Evolutionary conservation across 2,329 filamentous ascomycete species (phyloP), one percentile per base, ranked within the genome.

Genomic region (Pseudocercospora macadamiae): DNA sequence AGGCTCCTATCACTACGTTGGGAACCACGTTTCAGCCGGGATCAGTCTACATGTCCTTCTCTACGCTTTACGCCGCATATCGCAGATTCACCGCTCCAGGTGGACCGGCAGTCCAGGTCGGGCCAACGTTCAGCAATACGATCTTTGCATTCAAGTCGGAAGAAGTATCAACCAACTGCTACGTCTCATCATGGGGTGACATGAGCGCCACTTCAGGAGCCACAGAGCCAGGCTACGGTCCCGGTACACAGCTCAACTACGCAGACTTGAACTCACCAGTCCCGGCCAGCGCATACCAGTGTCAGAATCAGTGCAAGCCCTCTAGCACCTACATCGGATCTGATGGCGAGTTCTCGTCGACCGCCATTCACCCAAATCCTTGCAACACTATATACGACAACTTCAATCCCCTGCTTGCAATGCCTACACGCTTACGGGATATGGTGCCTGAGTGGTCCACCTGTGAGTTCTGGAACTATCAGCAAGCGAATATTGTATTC

Each of bases 231-330:
- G 56, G 42, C 12, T 60, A 51, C 23, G 57, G 59, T 1, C 54
- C 37, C 19, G 64, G 57, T 2, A 65, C 62, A 1, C 18, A 60
- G 12, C 26, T 68, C 5, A 64, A 68, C 26, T 68, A 60, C 28
- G 63, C 61, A 7, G 64, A 68, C 26, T 39, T 68, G 10, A 65
- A 65, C 9, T 64, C 51, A n/a, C 66, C 66, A 18, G 58, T 63
- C 8, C 45, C 66, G 14, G 61, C 62, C 3, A 65, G 58, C 23
- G 66, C 63, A 5, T 68, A 68, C 53, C 51, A 48, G 5, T 68
- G 66, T 19, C 62, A 64, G 37, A 60, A 60, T 25, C 52, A 60
- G 16, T 56, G 57, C 25, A 30, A 21, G 2, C 28, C 44, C 7
- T 42, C 14, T 8, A 26, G 32, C 9, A 21, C 19, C 1, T 47